Evolutionary conservation across 2,329 filamentous ascomycete genomes (phyloP).

Genomic region (Exophiala calicioides): DNA sequence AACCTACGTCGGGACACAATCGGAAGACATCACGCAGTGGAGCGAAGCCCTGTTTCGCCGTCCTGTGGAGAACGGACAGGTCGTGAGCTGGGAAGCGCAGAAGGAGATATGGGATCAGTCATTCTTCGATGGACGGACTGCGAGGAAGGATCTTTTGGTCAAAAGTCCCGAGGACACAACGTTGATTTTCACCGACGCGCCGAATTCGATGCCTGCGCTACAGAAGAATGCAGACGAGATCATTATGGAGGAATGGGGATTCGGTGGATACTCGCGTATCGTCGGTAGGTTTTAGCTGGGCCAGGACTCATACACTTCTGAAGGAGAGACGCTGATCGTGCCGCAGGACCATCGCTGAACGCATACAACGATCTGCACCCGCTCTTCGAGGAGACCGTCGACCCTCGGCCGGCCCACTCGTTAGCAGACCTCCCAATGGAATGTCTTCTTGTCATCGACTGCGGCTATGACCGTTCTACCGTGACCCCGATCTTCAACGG

Average conservation of each 20-base stretch:
- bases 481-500: conserved; percentile 83
- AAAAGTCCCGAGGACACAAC: conserved; percentile 76
- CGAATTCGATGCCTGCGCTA: conserved; percentile 76
- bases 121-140: conserved; percentile 71
- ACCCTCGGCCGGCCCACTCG: conserved; percentile 43
- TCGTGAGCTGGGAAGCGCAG: conserved; percentile 96
- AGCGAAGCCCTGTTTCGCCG: conserved; percentile 83
- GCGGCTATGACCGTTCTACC: conserved; percentile 89
- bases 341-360: conserved; percentile 69
- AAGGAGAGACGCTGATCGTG: conserved; percentile 6
- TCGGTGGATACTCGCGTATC: conserved; percentile 78
- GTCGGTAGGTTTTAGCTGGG: conserved; percentile 57
- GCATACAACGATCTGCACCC: conserved; percentile 77
- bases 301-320: neutral
- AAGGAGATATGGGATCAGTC: conserved; percentile 94
- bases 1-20: conserved; percentile 75
- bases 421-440: conserved; percentile 61
- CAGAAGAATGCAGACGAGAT: conserved; percentile 94
- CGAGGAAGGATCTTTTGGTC: conserved; percentile 50
- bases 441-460: conserved; percentile 84
- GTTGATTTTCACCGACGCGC: conserved; percentile 79
- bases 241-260: conserved; percentile 95
- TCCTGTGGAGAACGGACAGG: conserved; percentile 89
- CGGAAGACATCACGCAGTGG: conserved; percentile 80
- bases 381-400: conserved; percentile 62